A percentile compares a stretch with the other conserved stretches of the same genome.
These are phyloP conservation scores for Wallacemonas sp. DNA, from an alignment of 208 protist species.

Conservation along the genomic window DNA sequence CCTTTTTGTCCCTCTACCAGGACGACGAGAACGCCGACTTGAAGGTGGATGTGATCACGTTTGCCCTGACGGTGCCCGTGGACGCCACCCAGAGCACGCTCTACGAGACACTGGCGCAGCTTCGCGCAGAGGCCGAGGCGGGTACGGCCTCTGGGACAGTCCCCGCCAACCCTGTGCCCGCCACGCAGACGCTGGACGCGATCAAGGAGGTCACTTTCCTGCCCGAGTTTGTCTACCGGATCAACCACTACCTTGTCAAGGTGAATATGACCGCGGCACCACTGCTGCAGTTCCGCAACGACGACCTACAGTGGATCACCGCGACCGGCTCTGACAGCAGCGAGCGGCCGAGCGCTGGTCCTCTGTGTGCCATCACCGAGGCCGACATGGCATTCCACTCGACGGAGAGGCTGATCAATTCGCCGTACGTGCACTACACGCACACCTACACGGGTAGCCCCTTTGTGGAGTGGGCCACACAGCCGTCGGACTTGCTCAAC, in stretches of 20 bases:
- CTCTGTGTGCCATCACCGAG: constrained; percentile 62
- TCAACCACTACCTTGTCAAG: constrained; percentile 42
- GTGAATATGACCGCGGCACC: constrained; percentile 76
- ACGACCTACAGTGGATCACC: constrained; percentile 8
- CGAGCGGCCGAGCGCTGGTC: constrained; percentile 20
- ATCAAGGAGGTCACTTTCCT: constrained; percentile 62
- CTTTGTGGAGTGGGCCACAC: constrained; percentile 32
- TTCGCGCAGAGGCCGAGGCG: background rate
- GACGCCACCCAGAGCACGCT: constrained; percentile 25
- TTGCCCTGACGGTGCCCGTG: constrained; percentile 65
- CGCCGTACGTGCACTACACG: constrained; percentile 53
- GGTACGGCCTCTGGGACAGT: background rate
- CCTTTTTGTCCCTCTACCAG: constrained; percentile 63
- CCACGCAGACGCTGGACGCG: constrained; percentile 37
- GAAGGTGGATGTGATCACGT: constrained; percentile 39
- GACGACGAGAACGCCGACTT: constrained; percentile 49
- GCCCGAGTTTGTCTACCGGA: constrained; percentile 74
- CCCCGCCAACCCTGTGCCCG: constrained; percentile 10
- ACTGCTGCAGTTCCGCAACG: constrained; percentile 47
- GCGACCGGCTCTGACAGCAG: constrained; percentile 22
- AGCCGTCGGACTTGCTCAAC: constrained; percentile 54
- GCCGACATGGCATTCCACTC: constrained; percentile 66
- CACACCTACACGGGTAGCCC: constrained; percentile 55
- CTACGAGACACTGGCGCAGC: constrained; percentile 21
- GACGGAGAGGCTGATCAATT: constrained; percentile 48